These are phyloP conservation scores for Sungouiella thailandica DNA, from an alignment of 805 yeast species.

Conservation along the genomic window DNA sequence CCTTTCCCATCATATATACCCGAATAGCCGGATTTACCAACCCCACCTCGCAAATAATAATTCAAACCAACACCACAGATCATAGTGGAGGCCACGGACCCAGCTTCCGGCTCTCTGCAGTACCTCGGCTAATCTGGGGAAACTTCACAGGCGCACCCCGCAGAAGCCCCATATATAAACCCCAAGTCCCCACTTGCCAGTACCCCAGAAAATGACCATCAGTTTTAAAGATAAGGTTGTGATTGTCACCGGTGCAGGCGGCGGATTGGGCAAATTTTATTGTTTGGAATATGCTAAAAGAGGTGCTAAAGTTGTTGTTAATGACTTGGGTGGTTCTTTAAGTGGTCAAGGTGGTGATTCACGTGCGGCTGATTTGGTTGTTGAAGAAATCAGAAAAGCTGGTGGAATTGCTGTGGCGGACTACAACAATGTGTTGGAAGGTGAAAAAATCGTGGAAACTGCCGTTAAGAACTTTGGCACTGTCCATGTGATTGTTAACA, in stretches of 20 bases:
- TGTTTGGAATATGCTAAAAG: slow-evolving; percentile 82
- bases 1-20: too few relatives aligned
- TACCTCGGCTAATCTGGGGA: slow-evolving; percentile 11
- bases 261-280: slow-evolving; percentile 88
- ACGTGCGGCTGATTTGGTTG: slow-evolving; percentile 84
- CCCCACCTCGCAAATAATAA: too few relatives aligned
- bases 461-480: slow-evolving; percentile 85
- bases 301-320: slow-evolving; percentile 94
- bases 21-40: too few relatives aligned
- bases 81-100: too few relatives aligned
- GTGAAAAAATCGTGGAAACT: slow-evolving; percentile 78
- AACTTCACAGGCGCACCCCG: slow-evolving; percentile 13
- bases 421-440: slow-evolving; percentile 84
- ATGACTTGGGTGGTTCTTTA: slow-evolving; percentile 85
- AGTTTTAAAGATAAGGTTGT: slow-evolving; percentile 81
- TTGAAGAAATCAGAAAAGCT: slow-evolving; percentile 65
- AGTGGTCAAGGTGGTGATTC: slow-evolving; percentile 66
- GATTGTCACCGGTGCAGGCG: slow-evolving; percentile 95
- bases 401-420: slow-evolving; percentile 93
- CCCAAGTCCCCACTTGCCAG: background rate
- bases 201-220: slow-evolving; percentile 9
- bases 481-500: slow-evolving; percentile 83
- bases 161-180: slow-evolving; percentile 5
- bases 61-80: too few relatives aligned
- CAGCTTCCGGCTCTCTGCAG: background rate